Base-by-base conservation (phyloP, 1,284 basidiomycete genomes). In the Agroathelia rolfsii region DNA sequence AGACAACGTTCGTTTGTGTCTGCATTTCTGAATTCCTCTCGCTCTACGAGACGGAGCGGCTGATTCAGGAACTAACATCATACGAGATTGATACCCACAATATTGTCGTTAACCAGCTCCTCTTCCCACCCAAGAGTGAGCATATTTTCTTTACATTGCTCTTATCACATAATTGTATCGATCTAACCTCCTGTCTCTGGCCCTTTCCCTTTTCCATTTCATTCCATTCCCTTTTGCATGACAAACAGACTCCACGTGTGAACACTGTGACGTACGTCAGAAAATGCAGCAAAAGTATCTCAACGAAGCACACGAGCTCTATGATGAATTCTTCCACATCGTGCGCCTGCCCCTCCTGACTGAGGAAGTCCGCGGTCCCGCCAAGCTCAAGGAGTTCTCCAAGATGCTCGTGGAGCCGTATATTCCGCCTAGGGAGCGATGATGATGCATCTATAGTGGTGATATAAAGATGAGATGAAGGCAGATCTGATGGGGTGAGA, bases 1-100 rank as follows among this genome's bases (percentile, higher is more conserved):
- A 94, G 63, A 98, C 94, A 4, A 95, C 90, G 6, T 95, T 98
- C 50, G 86, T 97, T 48, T 97, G 94, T 53, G 93, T 97, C 33
- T 95, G 92, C 67, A 97, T 97, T 53, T 94, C 93, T 31, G 93
- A 97, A 57, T 97, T 97, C 72, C 64, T 98, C 46, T 96, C 93
- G 14, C 65, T 98, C 14, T 98, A 98, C 59, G 95, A 98, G 67
- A 98, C 94, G 17, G 94, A 98, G 58, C 84, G 94, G 18, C 70
- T 98, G 28, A 88, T 98, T 24, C 94, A 98, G 57, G 95, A 98
- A 54, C 65, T 98, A 30, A 94, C 93, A 9, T 68, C 78, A 30
- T 98, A 98, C 60, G 92, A 90, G 55, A 98, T 98, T 54, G 95
- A 98, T 59, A 97, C 93, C 28, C 94, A 98, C 59, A 90, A 93